A percentile compares a stretch with the other conserved stretches of the same genome.
Conservation (phyloP, 164 flowering plant genomes). For the Liriodendron chinense region DNA sequence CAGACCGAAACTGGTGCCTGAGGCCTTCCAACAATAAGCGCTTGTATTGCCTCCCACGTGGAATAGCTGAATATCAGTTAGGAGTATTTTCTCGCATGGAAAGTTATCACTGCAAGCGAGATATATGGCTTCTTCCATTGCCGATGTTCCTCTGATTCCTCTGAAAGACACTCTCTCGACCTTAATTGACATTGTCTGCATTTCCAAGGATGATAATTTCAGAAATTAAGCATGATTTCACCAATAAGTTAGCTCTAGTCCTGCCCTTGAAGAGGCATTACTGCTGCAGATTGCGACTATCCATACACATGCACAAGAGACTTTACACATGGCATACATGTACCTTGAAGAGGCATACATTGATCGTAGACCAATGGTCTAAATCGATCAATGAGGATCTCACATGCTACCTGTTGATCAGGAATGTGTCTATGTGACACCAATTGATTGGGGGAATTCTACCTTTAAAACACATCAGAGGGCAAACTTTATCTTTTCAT, state of each 20-base stretch:
- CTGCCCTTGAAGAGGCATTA: not conserved
- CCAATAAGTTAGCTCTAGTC: not conserved
- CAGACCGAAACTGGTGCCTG: constrained; percentile 49
- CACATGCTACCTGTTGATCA: too few species aligned
- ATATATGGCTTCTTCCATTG: constrained; percentile 66
- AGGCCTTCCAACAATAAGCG: constrained; percentile 83
- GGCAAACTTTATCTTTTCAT: too few species aligned
- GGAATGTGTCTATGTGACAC: too few species aligned
- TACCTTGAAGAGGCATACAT: too few species aligned
- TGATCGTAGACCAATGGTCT: too few species aligned
- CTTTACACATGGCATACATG: too few species aligned
- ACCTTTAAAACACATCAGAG: too few species aligned
- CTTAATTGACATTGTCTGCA: constrained; percentile 70
- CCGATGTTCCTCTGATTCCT: constrained; percentile 72
- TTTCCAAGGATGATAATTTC: not conserved
- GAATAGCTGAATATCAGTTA: constrained; percentile 58
- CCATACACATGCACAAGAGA: too few species aligned
- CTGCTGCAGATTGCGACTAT: too few species aligned
- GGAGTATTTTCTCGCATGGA: constrained; percentile 60
- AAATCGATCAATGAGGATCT: too few species aligned
- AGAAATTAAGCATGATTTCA: not conserved
- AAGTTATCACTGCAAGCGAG: constrained; percentile 75
- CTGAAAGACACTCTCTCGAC: constrained; percentile 55
- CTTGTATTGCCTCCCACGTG: constrained; percentile 31
- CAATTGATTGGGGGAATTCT: too few species aligned